Base-by-base conservation (phyloP, 306 rosid genomes). In the Albizia julibrissin region DNA sequence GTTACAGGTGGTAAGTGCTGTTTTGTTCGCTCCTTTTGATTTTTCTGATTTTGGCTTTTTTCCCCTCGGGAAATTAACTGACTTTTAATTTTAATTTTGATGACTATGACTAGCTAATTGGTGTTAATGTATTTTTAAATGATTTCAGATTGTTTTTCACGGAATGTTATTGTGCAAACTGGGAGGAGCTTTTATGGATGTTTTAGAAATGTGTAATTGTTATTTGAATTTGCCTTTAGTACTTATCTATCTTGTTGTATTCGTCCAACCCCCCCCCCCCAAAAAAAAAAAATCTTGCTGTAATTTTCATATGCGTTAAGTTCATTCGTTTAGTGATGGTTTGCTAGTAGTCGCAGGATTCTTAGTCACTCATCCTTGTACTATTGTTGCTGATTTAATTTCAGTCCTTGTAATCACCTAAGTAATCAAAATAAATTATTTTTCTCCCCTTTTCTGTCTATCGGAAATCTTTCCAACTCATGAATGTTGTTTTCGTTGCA, bases 1-100 rank as follows among this genome's bases (percentile, higher is more conserved):
- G 92, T 71, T 96, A 93, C 89, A 96, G 89, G 93, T 96, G 99
- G 99, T 96, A 9, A 79, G 98, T 91, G 22, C 26, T 19, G 1
- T 69, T 68, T 34, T n/a, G 44, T 50, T 47, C 27, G 3, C 54
- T 33, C 5, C 50, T 18, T 44, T 8, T 62, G 27, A 34, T 39
- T 16, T 24, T 54, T 54, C 54, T 79, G 21, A 22, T 15, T 64
- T 49, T 75, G 39, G 26, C 49, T 43, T 72, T 58, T 24, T 72
- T 71, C 15, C 40, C 59, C 64, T 31, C 49, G 50, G 79, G 65
- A 11, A 29, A 29, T 74, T 40, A 31, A 64, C 75, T 12, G 19
- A 11, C n/a, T 9, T 21, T 58, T 69, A 3, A n/a, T 6, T 21
- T 66, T 69, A 3, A n/a, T 77, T 72, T 29, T 59, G 71, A 11